Conservation (phyloP, 306 rosid genomes). For the Glycyrrhiza uralensis region DNA sequence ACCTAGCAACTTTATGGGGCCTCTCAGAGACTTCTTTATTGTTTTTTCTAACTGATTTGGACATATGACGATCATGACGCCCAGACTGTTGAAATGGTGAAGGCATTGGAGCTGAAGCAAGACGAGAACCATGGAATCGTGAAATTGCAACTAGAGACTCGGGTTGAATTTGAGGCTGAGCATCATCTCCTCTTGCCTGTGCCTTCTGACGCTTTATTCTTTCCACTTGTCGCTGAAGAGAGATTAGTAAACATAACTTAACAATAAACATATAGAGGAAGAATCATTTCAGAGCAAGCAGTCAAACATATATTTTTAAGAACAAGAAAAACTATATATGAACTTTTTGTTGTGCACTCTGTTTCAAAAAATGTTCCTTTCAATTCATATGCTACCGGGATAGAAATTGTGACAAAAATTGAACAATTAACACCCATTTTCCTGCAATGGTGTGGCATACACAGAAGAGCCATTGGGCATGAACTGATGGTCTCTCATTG, state of each 20-base stretch:
- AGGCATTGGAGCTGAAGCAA: conserved; percentile 81
- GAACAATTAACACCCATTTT: background rate
- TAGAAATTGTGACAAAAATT: background rate
- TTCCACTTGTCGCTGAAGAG: conserved; percentile 69
- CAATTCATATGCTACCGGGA: background rate
- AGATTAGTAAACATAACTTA: background rate
- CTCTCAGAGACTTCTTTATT: conserved; percentile 33
- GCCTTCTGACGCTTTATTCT: conserved; percentile 87
- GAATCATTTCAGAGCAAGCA: background rate
- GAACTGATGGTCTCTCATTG: background rate
- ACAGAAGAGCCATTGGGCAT: background rate
- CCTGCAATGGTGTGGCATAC: background rate
- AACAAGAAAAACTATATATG: conserved; percentile 2
- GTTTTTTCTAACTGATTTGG: conserved; percentile 22
- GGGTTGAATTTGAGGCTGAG: conserved; percentile 65
- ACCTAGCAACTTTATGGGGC: conserved; percentile 53
- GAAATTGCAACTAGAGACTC: conserved; percentile 73
- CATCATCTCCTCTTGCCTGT: conserved; percentile 81
- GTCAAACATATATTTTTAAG: background rate
- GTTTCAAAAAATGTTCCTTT: background rate
- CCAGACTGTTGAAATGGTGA: conserved; percentile 66
- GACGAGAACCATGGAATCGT: conserved; percentile 86
- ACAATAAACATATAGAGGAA: background rate
- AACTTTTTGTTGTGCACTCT: background rate
- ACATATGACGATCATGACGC: conserved; percentile 13